Evolutionary conservation across 441 rosid genomes (phyloP), one percentile per base, ranked within the genome.

Genomic region (Jatropha multifida): DNA sequence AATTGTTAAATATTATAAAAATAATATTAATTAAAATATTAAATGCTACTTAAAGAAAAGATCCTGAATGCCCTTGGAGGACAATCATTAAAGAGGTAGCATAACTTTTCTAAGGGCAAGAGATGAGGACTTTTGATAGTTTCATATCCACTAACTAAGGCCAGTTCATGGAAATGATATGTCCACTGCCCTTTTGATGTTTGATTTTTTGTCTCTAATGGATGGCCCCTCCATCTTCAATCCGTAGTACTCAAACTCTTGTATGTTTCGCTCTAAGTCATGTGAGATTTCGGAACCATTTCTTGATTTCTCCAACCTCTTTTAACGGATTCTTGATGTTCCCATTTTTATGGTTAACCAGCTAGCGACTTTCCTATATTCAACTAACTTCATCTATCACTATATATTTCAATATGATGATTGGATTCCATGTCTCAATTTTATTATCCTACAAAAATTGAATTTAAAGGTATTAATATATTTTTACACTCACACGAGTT

Each of bases 131-230:
- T 75, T 71, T 72, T 69, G 80, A 76, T 66, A 42, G 68, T 49
- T 74, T 75, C 59, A 41, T 46, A 27, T 46, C 80, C 77, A 71
- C 74, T 68, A 62, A 58, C 18, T 46, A 17, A 40, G 69, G 75
- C 68, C 69, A 75, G 44, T 70, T 79, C 67, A 71, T 66, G 60
- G 76, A 75, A 55, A 55, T 48, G 67, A 72, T 73, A 72, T 44
- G 69, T 49, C 79, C 74, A 18, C 44, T 11, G 14, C 13, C 15
- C 18, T 67, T 74, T 68, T 58, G 2, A 14, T 71, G 38, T 46
- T 61, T 42, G 10, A 13, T 2, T 49, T 56, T 55, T 74, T 59
- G 46, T 41, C 46, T 42, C 8, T 49, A 13, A 13, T 32, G 32
- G 32, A 37, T 60, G 48, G 18, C 54, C 62, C 9, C 9, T 64